Evolutionary conservation across 2,329 filamentous ascomycete species (phyloP).

Genomic region (Emmonsiellopsis sp.): DNA sequence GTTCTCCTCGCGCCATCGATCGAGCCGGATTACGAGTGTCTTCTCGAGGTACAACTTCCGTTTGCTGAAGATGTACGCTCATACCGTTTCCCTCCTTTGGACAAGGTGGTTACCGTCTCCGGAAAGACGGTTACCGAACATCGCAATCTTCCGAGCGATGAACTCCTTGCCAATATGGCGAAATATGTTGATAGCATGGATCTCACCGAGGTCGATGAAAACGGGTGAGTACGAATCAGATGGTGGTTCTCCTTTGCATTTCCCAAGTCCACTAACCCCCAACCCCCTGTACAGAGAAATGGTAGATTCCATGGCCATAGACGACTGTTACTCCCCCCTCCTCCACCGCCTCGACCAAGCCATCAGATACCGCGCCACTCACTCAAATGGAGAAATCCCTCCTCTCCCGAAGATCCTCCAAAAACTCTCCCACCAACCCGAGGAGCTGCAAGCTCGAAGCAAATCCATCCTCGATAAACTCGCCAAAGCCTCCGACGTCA

Average conservation of each 20-base stretch:
- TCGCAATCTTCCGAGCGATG: constrained; percentile 67
- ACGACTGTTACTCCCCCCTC: constrained; percentile 74
- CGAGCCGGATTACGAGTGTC: constrained; percentile 69
- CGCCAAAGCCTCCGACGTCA: constrained; percentile 64
- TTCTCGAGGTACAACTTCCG: constrained; percentile 82
- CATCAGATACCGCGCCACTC: constrained; percentile 70
- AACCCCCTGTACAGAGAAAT: constrained; percentile 31
- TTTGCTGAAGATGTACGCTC: constrained; percentile 85
- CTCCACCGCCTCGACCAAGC: constrained; percentile 86
- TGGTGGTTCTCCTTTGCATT: not conserved
- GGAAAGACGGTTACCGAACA: constrained; percentile 74
- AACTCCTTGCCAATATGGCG: constrained; percentile 73
- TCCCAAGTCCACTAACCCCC: constrained; percentile 7
- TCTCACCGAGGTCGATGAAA: constrained; percentile 62
- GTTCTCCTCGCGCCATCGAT: constrained; percentile 73
- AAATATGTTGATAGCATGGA: constrained; percentile 93
- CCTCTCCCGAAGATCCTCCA: constrained; percentile 56
- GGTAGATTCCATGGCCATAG: constrained; percentile 64
- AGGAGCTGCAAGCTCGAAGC: constrained; percentile 54
- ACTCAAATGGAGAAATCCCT: constrained; percentile 57
- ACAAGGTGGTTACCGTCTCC: constrained; percentile 77
- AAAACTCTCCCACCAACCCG: constrained; percentile 64
- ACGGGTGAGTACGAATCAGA: constrained; percentile 49
- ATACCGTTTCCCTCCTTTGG: constrained; percentile 87
- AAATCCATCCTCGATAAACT: constrained; percentile 53